A percentile compares a stretch with the other conserved stretches of the same genome.
phyloP scores from a whole-genome alignment of 2,329 filamentous ascomycete genomes.

The Tolypocladium nubicola region DNA sequence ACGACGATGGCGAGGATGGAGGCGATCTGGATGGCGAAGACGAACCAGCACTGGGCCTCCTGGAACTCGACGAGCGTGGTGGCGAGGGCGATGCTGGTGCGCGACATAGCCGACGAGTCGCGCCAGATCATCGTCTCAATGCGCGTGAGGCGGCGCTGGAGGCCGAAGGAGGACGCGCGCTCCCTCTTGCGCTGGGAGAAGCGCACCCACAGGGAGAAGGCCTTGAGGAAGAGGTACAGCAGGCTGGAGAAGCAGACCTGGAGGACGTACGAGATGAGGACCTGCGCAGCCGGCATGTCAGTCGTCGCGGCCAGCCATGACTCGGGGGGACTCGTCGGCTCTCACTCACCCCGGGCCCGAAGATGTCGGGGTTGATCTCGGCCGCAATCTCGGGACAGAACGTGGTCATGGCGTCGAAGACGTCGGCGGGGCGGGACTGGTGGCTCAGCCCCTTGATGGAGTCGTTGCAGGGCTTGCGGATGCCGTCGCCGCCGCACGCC shows the following conservation, averaged over 20 bases:
- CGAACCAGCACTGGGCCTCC: conserved; percentile 27
- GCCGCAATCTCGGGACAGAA: conserved; percentile 25
- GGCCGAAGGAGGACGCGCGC: neutral
- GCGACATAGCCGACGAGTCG: conserved; percentile 23
- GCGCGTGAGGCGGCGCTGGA: conserved; percentile 21
- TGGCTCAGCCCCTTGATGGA: conserved; percentile 14
- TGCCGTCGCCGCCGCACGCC: conserved; percentile 21
- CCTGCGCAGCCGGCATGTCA: conserved; percentile 9
- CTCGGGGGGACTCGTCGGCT: neutral
- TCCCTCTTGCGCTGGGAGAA: conserved; percentile 15
- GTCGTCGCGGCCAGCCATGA: neutral
- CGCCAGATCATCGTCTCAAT: conserved; percentile 26
- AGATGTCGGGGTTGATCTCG: conserved; percentile 28
- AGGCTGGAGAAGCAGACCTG: conserved; percentile 24
- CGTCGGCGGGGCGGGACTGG: conserved; percentile 15
- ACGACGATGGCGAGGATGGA: conserved; percentile 29
- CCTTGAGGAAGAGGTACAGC: conserved; percentile 22
- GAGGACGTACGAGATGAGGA: conserved; percentile 27
- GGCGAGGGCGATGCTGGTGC: conserved; percentile 27
- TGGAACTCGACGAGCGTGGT: conserved; percentile 30
- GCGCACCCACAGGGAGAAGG: conserved; percentile 23
- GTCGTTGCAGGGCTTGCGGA: conserved; percentile 19
- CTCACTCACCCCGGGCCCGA: conserved; percentile 24
- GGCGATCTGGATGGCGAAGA: conserved; percentile 28
- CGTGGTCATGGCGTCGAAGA: conserved; percentile 22